Base-by-base conservation (phyloP, 306 rosid genomes). In the Dryas octopetala region DNA sequence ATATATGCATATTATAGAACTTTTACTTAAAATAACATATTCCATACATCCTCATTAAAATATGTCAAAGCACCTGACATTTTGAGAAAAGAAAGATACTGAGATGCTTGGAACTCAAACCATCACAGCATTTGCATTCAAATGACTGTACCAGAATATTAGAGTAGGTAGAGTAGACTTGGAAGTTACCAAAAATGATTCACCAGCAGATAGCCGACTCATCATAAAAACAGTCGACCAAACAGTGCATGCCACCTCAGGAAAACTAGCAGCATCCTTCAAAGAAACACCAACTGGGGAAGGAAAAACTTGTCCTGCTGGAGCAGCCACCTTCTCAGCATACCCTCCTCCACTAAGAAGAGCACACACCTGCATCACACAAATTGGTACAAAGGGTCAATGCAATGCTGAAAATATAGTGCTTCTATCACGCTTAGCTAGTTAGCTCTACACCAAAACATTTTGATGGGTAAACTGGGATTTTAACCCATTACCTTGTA, bases 201-300 rank as follows among this genome's bases (percentile, higher is more conserved):
- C 98, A 53, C 97, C 98, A 0, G 85, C 74, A 50, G 90, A 79
- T 26, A 95, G 67, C 8, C 85, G 91, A 66, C 97, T 91, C 66
- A 67, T 91, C 97, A 95, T 91, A 68, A 91, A 95, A 66, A 88
- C 71, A 49, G 97, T 91, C 0, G 98, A 95, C 98, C 98, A 95
- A 26, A 95, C 97, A 5, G 98, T 95, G 83, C 93, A 79, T 4
- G 98, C 97, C 45, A 90, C 97, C 82, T 90, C 98, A 2, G 98
- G 97, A 49, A 95, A 82, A 73, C 88, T 65, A 67, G 97, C 84
- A 4, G 98, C 97, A 78, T 95, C 97, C 74, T 73, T 83, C 70
- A 95, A 60, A 55, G 97, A 89, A 86, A 95, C 59, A 14, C 91
- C 97, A 0, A 81, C 9, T 1, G 97, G 97, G 72, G 90, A 64